Evolutionary conservation across 2,329 filamentous ascomycete species (phyloP), one percentile per base, ranked within the genome.

Genomic region (Metarhizium brunneum): DNA sequence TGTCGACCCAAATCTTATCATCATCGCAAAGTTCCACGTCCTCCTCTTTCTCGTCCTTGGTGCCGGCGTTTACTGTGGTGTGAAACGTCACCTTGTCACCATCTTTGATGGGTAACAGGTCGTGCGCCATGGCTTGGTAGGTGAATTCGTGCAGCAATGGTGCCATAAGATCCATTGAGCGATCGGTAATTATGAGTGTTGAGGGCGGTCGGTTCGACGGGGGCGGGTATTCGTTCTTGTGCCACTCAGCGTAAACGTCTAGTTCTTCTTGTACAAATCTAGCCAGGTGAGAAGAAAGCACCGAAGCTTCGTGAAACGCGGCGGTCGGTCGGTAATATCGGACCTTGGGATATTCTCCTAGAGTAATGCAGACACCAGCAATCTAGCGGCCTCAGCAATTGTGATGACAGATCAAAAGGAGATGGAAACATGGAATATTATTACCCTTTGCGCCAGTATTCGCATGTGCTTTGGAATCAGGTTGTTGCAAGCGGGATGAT

Each of bases 101-200:
- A 54, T 97, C 94, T 64, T 88, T 85, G 66, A 99, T 90, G 0
- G 88, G 87, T 35, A 99, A 75, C 8, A 99, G 76, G 67, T 99
- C 94, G 69, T 96, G 90, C 3, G 90, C 92, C 92, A 99, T 97
- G 52, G 94, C 91, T 71, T 99, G 94, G 69, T 97, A 99, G 13
- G 94, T 96, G 68, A 99, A 96, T 66, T 99, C 94, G 71, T 99
- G 94, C 4, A 97, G 68, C 11, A 97, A 73, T 1, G 94, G 94
- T 0, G 92, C 86, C 73, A 87, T 84, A 3, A 96, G 72, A 69
- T 99, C 94, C 87, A 99, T 94, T 7, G 91, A 90, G 59, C 94
- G 83, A 69, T 97, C 94, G 1, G 91, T 89, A 58, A 99, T 87
- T 64, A 96, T 77, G 0, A 99, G 80, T 0, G 91, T 83, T 43